phyloP scores from a whole-genome alignment of 495 filamentous ascomycete genomes.

The Neurospora hispaniola region DNA sequence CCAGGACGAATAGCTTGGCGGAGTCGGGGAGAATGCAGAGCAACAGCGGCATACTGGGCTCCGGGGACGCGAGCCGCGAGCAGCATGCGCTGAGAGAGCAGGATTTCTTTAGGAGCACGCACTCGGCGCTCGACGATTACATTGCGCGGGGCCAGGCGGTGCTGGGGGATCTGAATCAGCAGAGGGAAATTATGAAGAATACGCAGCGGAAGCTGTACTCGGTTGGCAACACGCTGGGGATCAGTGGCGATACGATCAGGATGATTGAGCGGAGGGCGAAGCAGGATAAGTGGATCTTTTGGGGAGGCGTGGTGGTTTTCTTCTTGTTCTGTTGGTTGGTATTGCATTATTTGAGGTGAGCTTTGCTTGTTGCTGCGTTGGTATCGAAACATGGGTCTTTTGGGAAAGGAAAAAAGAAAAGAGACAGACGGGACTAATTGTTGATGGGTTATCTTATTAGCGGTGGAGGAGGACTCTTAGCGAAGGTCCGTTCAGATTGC shows the following conservation, averaged over 20 bases:
- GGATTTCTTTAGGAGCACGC: constrained; percentile 68
- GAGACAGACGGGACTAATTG: background rate
- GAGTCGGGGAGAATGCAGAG: constrained; percentile 12
- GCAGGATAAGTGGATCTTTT: constrained; percentile 98
- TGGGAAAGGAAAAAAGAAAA: background rate
- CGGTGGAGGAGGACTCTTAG: background rate
- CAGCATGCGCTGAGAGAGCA: constrained; percentile 83
- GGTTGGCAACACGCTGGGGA: constrained; percentile 85
- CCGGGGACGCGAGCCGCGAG: constrained; percentile 57
- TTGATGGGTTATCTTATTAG: background rate
- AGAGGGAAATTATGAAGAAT: constrained; percentile 87
- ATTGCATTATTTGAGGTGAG: constrained; percentile 67
- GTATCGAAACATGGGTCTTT: background rate
- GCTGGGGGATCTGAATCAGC: constrained; percentile 76
- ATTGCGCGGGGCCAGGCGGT: constrained; percentile 84
- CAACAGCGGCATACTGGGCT: constrained; percentile 35
- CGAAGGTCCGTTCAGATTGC: background rate
- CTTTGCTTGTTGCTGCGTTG: background rate
- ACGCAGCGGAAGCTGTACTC: constrained; percentile 86
- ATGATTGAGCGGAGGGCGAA: constrained; percentile 87
- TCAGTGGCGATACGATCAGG: constrained; percentile 91
- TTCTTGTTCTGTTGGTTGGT: constrained; percentile 86
- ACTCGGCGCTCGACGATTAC: constrained; percentile 83
- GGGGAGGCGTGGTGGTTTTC: constrained; percentile 79
- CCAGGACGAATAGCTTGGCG: constrained; percentile 17